Base-by-base conservation (phyloP, 331 rosid genomes). In the Pyracantha coccinea region DNA sequence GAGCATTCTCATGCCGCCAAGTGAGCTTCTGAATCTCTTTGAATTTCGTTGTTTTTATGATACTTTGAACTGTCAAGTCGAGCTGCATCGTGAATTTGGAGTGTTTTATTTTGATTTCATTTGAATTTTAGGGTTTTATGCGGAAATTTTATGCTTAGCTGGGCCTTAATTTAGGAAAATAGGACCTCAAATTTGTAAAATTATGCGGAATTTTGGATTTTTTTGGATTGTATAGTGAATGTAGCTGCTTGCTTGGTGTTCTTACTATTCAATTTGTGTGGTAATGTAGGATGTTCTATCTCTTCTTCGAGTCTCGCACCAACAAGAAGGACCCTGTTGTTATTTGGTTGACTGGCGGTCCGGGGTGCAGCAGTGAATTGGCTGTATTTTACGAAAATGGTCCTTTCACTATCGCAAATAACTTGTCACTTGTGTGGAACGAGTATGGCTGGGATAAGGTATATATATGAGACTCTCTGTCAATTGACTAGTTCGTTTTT, bases 271-370 rank as follows among this genome's bases (percentile, higher is more conserved):
- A 16, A 38, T 59, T 38, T 64, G n/a, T 78, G 53, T 65, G 58
- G 58, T 72, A 10, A 6, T 69, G 69, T 82, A 94, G 99, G 91
- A 90, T 94, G 96, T 94, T 94, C 89, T 94, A 94, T 83, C 84
- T 94, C 60, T 91, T 91, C 89, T 94, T 94, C 28, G 93, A 92
- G 79, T 94, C 99, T 0, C 89, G 97, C 67, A 85, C 70, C 72
- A 86, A 76, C 82, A 82, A 88, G 89, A 67, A 83, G 77, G 99
- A 91, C 65, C 99, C 99, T 79, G 83, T 94, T 71, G 99, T 94
- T 50, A 92, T 94, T 61, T 94, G 99, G 99, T 86, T 92, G 80
- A 92, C 97, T 31, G 99, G 99, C 79, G 99, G 99, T 3, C 99
- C 99, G 45, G 99, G 99, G 7, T 94, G 99, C 80, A 89, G 99